Evolutionary conservation across 768 basidiomycete genomes (phyloP).

Genomic region (Amanita inopinata): DNA sequence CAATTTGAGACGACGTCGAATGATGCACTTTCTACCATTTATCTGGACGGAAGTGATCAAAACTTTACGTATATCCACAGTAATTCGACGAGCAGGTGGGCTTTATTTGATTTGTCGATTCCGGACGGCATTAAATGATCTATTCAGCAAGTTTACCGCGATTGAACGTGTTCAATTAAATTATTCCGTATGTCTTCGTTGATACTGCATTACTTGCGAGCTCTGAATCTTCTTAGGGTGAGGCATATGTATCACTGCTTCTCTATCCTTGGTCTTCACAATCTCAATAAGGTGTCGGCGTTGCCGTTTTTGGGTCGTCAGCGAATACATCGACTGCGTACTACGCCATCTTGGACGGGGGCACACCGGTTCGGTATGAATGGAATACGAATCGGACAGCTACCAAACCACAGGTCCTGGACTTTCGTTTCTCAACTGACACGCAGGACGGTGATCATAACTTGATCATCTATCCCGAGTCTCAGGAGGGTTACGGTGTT

Average conservation of each 20-base stretch:
- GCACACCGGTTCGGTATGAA: neutral
- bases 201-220: neutral
- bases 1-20: too few species aligned
- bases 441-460: neutral
- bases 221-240: neutral
- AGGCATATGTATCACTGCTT: neutral
- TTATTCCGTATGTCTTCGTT: neutral
- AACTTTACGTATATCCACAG: neutral
- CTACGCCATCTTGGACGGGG: neutral
- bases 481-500: neutral
- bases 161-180: neutral
- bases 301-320: neutral
- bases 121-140: neutral
- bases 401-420: neutral
- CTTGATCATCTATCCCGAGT: neutral
- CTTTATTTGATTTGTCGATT: neutral
- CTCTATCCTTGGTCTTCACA: neutral
- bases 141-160: neutral
- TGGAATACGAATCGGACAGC: neutral
- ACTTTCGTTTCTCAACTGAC: neutral
- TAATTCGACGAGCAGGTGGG: neutral
- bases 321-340: neutral
- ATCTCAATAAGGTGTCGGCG: neutral
- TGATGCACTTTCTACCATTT: too few species aligned
- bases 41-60: too few species aligned